Evolutionary conservation across 176 grass and related monocot genomes (phyloP), one percentile per base, ranked within the genome.

Genomic region (Urochloa ruziziensis): DNA sequence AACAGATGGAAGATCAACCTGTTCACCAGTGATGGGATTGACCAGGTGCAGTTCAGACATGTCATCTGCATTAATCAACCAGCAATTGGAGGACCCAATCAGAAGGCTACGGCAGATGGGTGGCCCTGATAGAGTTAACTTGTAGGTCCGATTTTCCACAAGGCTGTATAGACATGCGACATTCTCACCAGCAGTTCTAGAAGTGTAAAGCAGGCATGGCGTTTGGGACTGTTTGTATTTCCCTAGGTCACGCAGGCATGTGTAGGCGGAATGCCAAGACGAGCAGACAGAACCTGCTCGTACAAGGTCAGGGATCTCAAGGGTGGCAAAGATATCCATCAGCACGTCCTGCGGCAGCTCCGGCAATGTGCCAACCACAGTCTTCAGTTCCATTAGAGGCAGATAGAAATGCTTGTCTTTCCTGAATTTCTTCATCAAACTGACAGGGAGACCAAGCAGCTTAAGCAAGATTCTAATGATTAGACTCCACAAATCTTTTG

Each of bases 241-340:
- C 52, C 52, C 52, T 5, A 54, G 52, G 51, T 34, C 37, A 6
- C 14, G 51, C 36, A 76, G 73, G 33, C 53, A 57, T 12, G 11
- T 39, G 27, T 78, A 78, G 0, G 56, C 75, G 24, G 36, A 39
- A 56, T 21, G 56, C 75, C 75, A 78, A 24, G 56, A 10, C 13
- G 75, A 59, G 56, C 56, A 78, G 36, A 78, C 56, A 19, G 56
- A 43, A 36, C 53, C 36, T 4, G 56, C 75, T 3, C 56, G 54
- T 18, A 61, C 29, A 23, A 78, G 25, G 56, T 78, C 75, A 29
- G 75, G 36, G 35, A 78, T 30, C 56, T 78, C 75, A 34, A 78
- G 34, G 11, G 33, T 25, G 24, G 75, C 37, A 23, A 78, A 78
- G n/a, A 78, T 52, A 33, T 64, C 18, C 16, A 64, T 34, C 40